A percentile compares a stretch with the other conserved stretches of the same genome.
These are phyloP conservation scores for Xylaria sp. DNA, from an alignment of 495 filamentous ascomycete species.

Conservation along the genomic window DNA sequence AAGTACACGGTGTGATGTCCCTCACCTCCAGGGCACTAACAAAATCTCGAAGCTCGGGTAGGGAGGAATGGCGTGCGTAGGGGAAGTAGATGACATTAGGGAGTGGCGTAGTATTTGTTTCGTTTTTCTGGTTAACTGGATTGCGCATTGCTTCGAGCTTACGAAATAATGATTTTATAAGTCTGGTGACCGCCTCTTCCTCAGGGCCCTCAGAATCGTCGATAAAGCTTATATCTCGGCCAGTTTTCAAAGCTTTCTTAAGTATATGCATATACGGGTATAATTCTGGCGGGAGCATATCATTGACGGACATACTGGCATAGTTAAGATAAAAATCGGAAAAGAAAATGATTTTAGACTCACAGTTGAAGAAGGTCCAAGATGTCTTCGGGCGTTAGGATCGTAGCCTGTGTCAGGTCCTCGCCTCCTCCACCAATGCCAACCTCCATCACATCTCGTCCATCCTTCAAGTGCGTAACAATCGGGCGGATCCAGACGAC, in stretches of 20 bases:
- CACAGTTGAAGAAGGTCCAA: constrained; percentile 56
- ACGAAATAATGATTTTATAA: constrained; percentile 41
- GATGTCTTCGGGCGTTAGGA: constrained; percentile 56
- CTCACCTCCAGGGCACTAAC: constrained; percentile 71
- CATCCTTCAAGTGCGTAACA: constrained; percentile 62
- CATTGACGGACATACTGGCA: neutral
- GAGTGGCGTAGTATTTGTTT: constrained; percentile 25
- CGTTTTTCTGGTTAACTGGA: constrained; percentile 21
- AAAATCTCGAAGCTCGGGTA: constrained; percentile 76
- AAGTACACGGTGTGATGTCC: constrained; percentile 87
- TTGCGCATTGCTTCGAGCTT: constrained; percentile 34
- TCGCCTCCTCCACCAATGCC: constrained; percentile 83
- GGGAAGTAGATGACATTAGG: constrained; percentile 69
- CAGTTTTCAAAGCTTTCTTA: neutral
- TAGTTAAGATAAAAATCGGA: neutral
- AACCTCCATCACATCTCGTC: constrained; percentile 69
- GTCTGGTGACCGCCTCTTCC: constrained; percentile 35
- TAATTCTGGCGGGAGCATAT: neutral
- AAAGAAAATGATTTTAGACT: constrained; percentile 26
- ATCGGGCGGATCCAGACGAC: constrained; percentile 83
- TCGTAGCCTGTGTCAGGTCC: constrained; percentile 70
- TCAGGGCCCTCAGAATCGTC: constrained; percentile 28
- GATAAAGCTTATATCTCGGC: constrained; percentile 24
- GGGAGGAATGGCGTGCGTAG: constrained; percentile 91
- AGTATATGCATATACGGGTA: constrained; percentile 1